These are phyloP conservation scores for Schizophyllum commune DNA, from an alignment of 1,284 basidiomycete species.

Conservation along the genomic window DNA sequence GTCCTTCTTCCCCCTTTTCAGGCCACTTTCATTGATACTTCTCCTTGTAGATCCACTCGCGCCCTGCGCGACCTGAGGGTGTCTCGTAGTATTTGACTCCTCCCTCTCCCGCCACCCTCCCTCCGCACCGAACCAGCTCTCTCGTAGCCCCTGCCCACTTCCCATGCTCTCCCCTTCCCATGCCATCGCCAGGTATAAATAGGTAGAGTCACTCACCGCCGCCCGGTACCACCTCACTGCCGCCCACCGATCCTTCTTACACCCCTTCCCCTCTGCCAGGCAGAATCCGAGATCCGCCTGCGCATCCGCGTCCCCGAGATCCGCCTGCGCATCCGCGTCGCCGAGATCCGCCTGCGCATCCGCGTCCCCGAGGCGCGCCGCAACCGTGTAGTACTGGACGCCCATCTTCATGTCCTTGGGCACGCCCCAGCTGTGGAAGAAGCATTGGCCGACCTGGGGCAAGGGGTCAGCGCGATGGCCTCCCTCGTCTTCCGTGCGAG, in stretches of 20 bases:
- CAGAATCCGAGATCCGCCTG: slow-evolving; percentile 85
- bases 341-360: slow-evolving; percentile 84
- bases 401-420: slow-evolving; percentile 83
- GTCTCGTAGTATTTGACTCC: not conserved
- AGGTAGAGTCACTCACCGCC: slow-evolving; percentile 66
- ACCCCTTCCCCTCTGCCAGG: slow-evolving; percentile 79
- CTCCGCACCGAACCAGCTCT: too few species aligned
- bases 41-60: slow-evolving; percentile 85
- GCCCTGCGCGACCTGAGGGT: slow-evolving; percentile 60
- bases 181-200: too few species aligned
- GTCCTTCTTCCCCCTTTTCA: too few species aligned
- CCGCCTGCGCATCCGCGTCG: too few species aligned
- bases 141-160: too few species aligned
- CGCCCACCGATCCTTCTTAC: slow-evolving; percentile 82
- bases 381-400: slow-evolving; percentile 79
- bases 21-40: slow-evolving; percentile 40
- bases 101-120: too few species aligned
- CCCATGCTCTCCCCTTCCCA: too few species aligned
- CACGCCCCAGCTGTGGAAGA: slow-evolving; percentile 88
- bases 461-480: too few species aligned
- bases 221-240: slow-evolving; percentile 87
- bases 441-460: slow-evolving; percentile 70
- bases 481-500: too few species aligned
- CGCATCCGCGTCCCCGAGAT: slow-evolving; percentile 83
- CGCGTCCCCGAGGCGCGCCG: slow-evolving; percentile 76